These are phyloP conservation scores for Cardamine occulta DNA, from an alignment of 345 rosid genomes.

Conservation along the genomic window DNA sequence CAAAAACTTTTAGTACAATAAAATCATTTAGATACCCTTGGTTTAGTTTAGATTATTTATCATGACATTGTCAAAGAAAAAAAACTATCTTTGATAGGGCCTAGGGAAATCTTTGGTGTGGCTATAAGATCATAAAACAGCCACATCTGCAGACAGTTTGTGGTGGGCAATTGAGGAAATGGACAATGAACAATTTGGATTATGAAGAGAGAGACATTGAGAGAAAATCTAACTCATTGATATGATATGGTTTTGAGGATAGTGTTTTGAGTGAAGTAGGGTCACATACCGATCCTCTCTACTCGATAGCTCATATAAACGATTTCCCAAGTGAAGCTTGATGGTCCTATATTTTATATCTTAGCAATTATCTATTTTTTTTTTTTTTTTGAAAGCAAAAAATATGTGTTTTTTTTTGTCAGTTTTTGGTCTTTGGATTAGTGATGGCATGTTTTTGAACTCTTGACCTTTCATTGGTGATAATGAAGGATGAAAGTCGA, in stretches of 20 bases:
- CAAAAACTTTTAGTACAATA: neutral
- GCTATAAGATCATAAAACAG: constrained; percentile 34
- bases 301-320: constrained; percentile 6
- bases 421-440: neutral
- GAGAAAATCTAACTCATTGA: constrained; percentile 30
- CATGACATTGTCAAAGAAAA: neutral
- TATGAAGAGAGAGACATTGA: constrained; percentile 22
- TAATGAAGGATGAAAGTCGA: constrained; percentile 15
- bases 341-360: constrained; percentile 5
- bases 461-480: constrained; percentile 27
- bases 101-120: constrained; percentile 21
- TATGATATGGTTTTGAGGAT: constrained; percentile 41
- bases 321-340: constrained; percentile 24
- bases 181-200: constrained; percentile 35
- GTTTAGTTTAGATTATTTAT: constrained; percentile 9
- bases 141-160: constrained; percentile 32
- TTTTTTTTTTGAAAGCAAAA: neutral
- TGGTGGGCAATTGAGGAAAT: constrained; percentile 38
- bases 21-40: neutral
- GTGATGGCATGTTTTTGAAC: constrained; percentile 14
- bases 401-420: neutral
- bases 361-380: constrained; percentile 3
- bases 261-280: constrained; percentile 44
- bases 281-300: constrained; percentile 28
- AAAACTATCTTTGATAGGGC: neutral